Evolutionary conservation across 1,284 basidiomycete species (phyloP), one percentile per base, ranked within the genome.

Genomic region (Microbotryum lychnidis-dioicae): DNA sequence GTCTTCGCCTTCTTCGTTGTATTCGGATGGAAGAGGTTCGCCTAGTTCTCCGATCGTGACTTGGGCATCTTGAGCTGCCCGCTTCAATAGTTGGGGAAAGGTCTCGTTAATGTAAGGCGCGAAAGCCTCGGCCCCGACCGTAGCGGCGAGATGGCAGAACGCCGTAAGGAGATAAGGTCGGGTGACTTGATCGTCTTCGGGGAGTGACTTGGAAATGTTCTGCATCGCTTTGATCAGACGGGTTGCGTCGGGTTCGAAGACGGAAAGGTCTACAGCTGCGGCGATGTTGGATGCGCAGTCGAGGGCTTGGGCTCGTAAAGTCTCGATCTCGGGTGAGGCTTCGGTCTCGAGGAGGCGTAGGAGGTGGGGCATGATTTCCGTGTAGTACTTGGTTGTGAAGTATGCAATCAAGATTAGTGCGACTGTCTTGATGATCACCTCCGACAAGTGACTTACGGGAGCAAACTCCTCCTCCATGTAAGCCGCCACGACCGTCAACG

Each of bases 271-370:
- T n/a, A 60, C 58, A 18, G 53, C 48, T 10, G 46, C 53, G 49
- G 47, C 58, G 48, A 60, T 60, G 20, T 33, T 29, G 21, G 58
- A 48, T 21, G 58, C 53, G 42, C 53, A 55, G 54, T 60, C 58
- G 47, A 60, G 52, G 9, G 58, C 58, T 9, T 51, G 49, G 25
- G 53, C 58, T 42, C 58, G 58, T 37, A 60, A 49, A 9, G 27
- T 23, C 37, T 55, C 31, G 12, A 42, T n/a, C 20, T 44, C 46
- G 33, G 10, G 21, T 10, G 54, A 45, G 8, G 51, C 8, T 47
- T 46, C 20, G 16, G 47, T 44, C 29, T 60, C 58, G 48, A 60
- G 58, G 21, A 60, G 53, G 42, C 29, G 29, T 23, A 60, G 53
- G 21, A 60, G 53, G 14, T 56, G 46, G 10, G 54, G 58, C 47